A percentile compares a stretch with the other conserved stretches of the same genome.
Conservation (phyloP, 2,329 filamentous ascomycete species). For the Cordyceps tenuipes region DNA sequence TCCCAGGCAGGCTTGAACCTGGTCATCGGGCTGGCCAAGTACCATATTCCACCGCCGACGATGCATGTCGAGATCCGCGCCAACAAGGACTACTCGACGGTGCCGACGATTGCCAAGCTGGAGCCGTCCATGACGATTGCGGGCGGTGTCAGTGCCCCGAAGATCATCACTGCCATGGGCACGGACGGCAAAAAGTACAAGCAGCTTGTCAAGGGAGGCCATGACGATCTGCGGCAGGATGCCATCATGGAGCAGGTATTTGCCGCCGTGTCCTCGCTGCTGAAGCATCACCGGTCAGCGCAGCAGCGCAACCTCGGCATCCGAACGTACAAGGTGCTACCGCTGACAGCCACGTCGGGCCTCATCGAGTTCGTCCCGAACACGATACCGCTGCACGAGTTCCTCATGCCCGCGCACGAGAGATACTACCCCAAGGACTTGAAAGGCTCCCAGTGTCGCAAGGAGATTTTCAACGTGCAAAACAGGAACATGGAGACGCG, state of each 20-base stretch:
- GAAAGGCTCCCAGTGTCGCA: constrained; percentile 67
- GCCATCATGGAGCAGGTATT: constrained; percentile 99
- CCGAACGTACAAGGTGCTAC: constrained; percentile 93
- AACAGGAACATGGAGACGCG: constrained; percentile 61
- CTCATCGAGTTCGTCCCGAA: constrained; percentile 96
- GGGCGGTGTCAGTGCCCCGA: constrained; percentile 83
- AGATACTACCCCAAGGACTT: constrained; percentile 78
- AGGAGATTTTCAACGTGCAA: constrained; percentile 68
- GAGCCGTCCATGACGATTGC: constrained; percentile 75
- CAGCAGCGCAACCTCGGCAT: constrained; percentile 84
- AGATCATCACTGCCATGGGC: constrained; percentile 76
- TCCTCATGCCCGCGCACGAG: constrained; percentile 82
- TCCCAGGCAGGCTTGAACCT: constrained; percentile 55
- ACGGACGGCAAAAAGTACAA: constrained; percentile 74
- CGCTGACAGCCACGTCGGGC: constrained; percentile 74
- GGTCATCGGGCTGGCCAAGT: constrained; percentile 52
- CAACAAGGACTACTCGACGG: constrained; percentile 64
- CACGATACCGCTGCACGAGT: constrained; percentile 86
- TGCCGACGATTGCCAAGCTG: constrained; percentile 68
- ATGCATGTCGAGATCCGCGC: constrained; percentile 71
- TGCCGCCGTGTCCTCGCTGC: constrained; percentile 82
- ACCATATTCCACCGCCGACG: constrained; percentile 78
- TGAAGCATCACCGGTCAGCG: constrained; percentile 78
- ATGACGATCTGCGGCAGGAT: constrained; percentile 93
- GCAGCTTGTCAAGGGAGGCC: constrained; percentile 90